Conservation (phyloP, 352 stramenopile species). For the Pythium scleroteichum region DNA sequence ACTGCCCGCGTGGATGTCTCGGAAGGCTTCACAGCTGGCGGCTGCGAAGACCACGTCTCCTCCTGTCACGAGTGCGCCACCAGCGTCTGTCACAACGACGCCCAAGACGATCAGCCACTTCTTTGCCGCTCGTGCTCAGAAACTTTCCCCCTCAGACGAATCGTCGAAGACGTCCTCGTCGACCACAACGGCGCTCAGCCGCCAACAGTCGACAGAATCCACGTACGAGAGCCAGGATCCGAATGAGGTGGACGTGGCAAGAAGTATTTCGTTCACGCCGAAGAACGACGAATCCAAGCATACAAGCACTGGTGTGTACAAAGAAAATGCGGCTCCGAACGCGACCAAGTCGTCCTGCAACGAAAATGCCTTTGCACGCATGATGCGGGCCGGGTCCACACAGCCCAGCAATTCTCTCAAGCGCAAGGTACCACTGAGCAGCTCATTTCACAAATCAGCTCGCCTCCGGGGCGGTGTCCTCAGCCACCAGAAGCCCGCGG, state of each 20-base stretch:
- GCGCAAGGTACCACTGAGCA: conserved; percentile 37
- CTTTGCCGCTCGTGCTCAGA: conserved; percentile 30
- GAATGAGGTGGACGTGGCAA: conserved; percentile 41
- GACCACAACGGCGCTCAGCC: neutral
- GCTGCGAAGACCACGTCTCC: conserved; percentile 7
- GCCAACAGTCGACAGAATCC: conserved; percentile 15
- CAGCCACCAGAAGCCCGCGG: neutral
- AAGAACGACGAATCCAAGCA: conserved; percentile 34
- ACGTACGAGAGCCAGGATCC: conserved; percentile 63
- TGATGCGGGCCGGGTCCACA: conserved; percentile 71
- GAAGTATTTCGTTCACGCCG: conserved; percentile 57
- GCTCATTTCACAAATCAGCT: conserved; percentile 21
- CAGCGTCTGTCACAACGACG: neutral
- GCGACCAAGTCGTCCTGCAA: conserved; percentile 21
- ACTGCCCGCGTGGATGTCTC: conserved; percentile 21
- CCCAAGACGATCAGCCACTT: conserved; percentile 42
- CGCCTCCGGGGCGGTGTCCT: neutral
- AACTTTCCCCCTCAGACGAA: conserved; percentile 15
- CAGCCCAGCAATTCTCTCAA: conserved; percentile 58
- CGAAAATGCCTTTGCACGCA: conserved; percentile 80
- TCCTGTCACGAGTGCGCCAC: neutral
- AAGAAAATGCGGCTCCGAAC: conserved; percentile 49
- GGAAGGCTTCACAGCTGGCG: conserved; percentile 9
- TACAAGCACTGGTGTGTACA: conserved; percentile 21
- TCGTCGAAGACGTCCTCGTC: conserved; percentile 1